Evolutionary conservation across 805 yeast species (phyloP), one percentile per base, ranked within the genome.

Genomic region (Lipomyces yamadae): DNA sequence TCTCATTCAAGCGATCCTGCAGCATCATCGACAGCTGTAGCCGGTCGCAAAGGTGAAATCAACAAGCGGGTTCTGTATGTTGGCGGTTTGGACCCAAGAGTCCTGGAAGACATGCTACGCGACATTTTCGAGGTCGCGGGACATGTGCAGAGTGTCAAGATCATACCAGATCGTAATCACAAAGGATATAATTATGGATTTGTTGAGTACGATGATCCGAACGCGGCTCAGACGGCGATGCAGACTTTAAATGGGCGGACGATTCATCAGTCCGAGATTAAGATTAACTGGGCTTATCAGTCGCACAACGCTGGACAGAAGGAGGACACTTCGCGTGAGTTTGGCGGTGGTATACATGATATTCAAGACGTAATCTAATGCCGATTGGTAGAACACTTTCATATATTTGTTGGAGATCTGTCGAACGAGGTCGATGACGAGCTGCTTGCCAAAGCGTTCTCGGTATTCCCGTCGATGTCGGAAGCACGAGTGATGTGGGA

Each of bases 401-500:
- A 90, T 75, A 80, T 92, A 60, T 92, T 92, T 77, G 91, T 92
- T 39, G 97, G 97, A 66, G 97, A 92, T 76, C 82, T 92, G 72
- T 86, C 91, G 52, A 82, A 89, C 6, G 96, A 92, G 73, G 88
- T 92, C 48, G 88, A 90, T 75, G 97, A 92, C 78, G 96, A 89
- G 71, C 75, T 85, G 18, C 82, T 92, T 69, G 81, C 81, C 61
- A 78, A 77, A 56, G 81, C 89, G 11, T 92, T 92, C 75, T 72
- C 80, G 4, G 80, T 81, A 64, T 89, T 84, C 76, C 80, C 81
- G 18, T 84, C 92, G 0, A 80, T 90, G 73, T 80, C 85, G 58
- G 95, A 90, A 76, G 97, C 96, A 11, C 92, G 92, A 72, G 97
- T 92, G 39, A 92, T 92, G 97, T 92, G 97, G 97, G 97, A 92